Percentiles rank a stretch among this genome's conserved stretches.
Conservation (phyloP, 1,284 basidiomycete species). For the Melanopsichium pennsylvanicum region DNA sequence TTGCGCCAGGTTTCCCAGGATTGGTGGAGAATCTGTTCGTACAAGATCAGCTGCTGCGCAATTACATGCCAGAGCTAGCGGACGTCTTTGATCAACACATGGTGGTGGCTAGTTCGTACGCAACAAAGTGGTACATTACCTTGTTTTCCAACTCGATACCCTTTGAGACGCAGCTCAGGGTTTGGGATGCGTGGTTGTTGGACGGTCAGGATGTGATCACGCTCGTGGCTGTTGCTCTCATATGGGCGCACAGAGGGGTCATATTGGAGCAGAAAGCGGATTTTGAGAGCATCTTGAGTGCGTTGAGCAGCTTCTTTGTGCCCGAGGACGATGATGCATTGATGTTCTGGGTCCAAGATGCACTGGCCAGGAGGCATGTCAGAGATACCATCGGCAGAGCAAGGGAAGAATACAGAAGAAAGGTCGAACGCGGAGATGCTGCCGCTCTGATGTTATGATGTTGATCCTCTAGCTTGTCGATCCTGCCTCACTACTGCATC, state of each 20-base stretch:
- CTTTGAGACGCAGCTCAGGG: constrained; percentile 88
- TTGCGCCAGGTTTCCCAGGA: constrained; percentile 93
- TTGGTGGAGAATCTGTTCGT: constrained; percentile 92
- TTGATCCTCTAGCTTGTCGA: not conserved
- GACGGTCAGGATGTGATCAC: constrained; percentile 90
- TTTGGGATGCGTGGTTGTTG: constrained; percentile 92
- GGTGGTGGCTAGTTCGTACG: constrained; percentile 91
- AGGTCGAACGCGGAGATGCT: constrained; percentile 16
- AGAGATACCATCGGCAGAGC: constrained; percentile 9
- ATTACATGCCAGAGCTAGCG: constrained; percentile 87
- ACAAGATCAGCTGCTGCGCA: constrained; percentile 84
- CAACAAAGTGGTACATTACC: constrained; percentile 99
- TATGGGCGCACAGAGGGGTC: constrained; percentile 77
- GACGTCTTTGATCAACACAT: constrained; percentile 76
- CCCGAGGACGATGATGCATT: constrained; percentile 58
- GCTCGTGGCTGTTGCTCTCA: constrained; percentile 81
- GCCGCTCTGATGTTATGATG: constrained; percentile 16
- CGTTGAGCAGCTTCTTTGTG: constrained; percentile 53
- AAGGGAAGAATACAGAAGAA: constrained; percentile 25
- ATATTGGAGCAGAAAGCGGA: constrained; percentile 21
- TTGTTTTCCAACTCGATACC: constrained; percentile 89
- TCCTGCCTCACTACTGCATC: too few relatives aligned
- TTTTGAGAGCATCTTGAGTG: constrained; percentile 52
- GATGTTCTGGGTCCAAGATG: constrained; percentile 51
- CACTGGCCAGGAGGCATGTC: constrained; percentile 34